Evolutionary conservation across 148 eudicot genomes (phyloP), one percentile per base, ranked within the genome.

Genomic region (Talinum fruticosum): DNA sequence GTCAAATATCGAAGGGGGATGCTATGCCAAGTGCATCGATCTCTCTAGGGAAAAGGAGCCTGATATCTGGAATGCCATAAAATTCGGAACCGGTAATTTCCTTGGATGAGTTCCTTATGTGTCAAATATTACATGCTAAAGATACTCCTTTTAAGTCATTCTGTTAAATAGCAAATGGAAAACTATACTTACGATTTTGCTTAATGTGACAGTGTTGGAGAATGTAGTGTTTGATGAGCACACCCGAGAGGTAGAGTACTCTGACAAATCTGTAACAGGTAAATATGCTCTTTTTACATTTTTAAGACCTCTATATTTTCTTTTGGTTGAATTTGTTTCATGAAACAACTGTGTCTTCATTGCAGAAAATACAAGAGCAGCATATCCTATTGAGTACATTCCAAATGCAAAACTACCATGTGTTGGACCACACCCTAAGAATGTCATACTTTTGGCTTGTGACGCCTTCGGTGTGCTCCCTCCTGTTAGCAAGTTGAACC

Each of bases 211-310:
- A 94, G 98, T 94, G 72, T 68, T 94, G 76, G 98, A 94, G 82
- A 92, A 94, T 75, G 98, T 94, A 77, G 98, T 94, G 66, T 94
- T 94, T 49, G 97, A 94, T 66, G 98, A 94, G 80, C 97, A 88
- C 85, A 90, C 89, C 8, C 86, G 98, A 41, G 97, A 90, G 64
- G 98, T 92, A 68, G 97, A 94, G 76, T 94, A 89, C 78, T n/a
- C 79, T 8, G 98, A 94, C 61, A 92, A 88, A 81, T 92, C 95
- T 12, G 98, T 94, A 12, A 94, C 98, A 82, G 97, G 97, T 92
- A 80, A 71, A 13, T 45, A 18, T 18, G 53, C 1, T 44, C 13
- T 35, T 10, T 0, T 36, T 10, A 10, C 44, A 21, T 29, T 30
- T 2, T 15, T 0, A 18, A 18, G 23, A 16, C 5, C 61, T 26